These are phyloP conservation scores for Claviceps pazoutovae DNA, from an alignment of 2,329 filamentous ascomycete genomes.

Conservation along the genomic window DNA sequence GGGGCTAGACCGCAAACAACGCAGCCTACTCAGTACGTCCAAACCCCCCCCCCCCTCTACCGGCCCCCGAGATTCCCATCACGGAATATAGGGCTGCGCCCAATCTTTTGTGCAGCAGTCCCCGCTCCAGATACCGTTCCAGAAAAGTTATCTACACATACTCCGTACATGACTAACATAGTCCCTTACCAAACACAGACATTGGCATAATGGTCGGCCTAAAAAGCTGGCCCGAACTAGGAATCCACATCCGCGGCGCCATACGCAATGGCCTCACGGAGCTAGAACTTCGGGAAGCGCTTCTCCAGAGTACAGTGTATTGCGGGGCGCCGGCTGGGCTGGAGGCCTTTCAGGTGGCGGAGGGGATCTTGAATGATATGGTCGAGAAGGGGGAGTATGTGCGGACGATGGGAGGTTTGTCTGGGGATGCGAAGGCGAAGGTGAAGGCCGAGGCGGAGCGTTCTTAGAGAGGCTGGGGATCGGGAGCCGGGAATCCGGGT, in stretches of 20 bases:
- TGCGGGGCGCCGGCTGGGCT: constrained; percentile 27
- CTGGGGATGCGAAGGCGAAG: background rate
- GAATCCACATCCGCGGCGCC: constrained; percentile 45
- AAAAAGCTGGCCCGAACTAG: constrained; percentile 44
- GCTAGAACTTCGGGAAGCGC: constrained; percentile 38
- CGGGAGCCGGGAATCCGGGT: no score
- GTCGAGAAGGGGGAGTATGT: constrained; percentile 11
- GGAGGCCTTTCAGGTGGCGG: constrained; percentile 19
- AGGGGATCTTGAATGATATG: constrained; percentile 14
- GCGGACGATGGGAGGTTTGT: background rate
- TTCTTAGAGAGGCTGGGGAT: no score
- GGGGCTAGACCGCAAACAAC: constrained; percentile 44
- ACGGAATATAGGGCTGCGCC: no score
- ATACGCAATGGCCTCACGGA: constrained; percentile 47
- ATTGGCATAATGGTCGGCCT: constrained; percentile 48
- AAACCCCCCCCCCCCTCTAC: background rate
- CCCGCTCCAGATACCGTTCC: no score
- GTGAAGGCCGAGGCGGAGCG: background rate
- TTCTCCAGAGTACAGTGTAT: constrained; percentile 29
- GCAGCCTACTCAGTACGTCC: constrained; percentile 27
- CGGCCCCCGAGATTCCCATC: no score
- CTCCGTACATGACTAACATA: no score
- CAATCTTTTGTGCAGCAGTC: no score
- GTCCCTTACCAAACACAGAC: background rate
- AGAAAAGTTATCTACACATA: no score